Conservation (phyloP, 2,329 filamentous ascomycete genomes). For the Pleurostoma richardsiae region DNA sequence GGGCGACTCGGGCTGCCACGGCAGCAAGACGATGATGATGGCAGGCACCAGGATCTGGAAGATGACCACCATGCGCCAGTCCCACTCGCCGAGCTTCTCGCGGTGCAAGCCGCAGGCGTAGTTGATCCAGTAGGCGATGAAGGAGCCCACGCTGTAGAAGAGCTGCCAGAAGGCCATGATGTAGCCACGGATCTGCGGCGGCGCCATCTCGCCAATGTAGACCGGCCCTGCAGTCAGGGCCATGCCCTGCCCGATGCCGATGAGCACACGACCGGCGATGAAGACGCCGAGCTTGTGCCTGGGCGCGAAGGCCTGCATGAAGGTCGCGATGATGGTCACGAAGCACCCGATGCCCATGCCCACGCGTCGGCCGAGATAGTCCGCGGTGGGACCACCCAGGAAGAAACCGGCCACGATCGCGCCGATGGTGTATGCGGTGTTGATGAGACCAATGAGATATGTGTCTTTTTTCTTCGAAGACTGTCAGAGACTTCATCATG, state of each 20-base stretch:
- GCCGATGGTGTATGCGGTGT: conserved; percentile 66
- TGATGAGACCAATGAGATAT: conserved; percentile 47
- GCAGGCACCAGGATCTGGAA: conserved; percentile 66
- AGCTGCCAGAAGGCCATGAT: conserved; percentile 69
- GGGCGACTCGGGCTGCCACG: conserved; percentile 63
- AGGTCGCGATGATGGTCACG: conserved; percentile 62
- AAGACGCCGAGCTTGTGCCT: conserved; percentile 58
- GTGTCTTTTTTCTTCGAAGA: conserved; percentile 28
- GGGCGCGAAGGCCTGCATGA: conserved; percentile 63
- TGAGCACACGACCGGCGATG: conserved; percentile 62
- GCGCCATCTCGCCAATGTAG: conserved; percentile 66
- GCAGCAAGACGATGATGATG: conserved; percentile 56
- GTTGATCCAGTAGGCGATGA: conserved; percentile 62
- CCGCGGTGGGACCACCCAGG: conserved; percentile 57
- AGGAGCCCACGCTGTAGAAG: conserved; percentile 61
- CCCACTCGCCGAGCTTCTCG: conserved; percentile 59
- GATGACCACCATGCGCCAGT: conserved; percentile 69
- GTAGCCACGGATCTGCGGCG: conserved; percentile 57
- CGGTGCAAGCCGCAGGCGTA: conserved; percentile 55
- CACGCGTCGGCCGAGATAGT: conserved; percentile 55
- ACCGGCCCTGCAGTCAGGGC: conserved; percentile 63
- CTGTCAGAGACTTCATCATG: no score
- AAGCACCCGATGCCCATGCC: conserved; percentile 63
- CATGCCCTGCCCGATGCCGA: conserved; percentile 66
- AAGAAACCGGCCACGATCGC: conserved; percentile 68